Percentiles rank a stretch among this genome's conserved stretches.
These are phyloP conservation scores for Emmonsiellopsis sp. DNA, from an alignment of 2,329 filamentous ascomycete species.

Conservation along the genomic window DNA sequence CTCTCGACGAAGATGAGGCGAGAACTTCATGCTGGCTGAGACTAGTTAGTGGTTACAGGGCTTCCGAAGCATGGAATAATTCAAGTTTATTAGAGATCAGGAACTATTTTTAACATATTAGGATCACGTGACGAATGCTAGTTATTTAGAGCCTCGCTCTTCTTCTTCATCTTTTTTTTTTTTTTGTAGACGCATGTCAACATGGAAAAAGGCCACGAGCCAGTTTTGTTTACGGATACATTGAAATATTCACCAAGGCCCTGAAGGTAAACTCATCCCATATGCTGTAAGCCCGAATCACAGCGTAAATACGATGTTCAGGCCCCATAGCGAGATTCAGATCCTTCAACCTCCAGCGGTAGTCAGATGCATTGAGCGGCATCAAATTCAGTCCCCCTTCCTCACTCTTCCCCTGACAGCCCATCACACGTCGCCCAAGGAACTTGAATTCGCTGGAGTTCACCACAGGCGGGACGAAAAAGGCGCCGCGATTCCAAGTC, in stretches of 20 bases:
- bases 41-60: no score
- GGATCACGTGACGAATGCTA: no score
- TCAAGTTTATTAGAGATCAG: no score
- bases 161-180: background rate
- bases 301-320: background rate
- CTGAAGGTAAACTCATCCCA: background rate
- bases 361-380: background rate
- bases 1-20: no score
- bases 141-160: no score
- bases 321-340: background rate
- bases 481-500: background rate
- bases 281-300: background rate
- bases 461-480: background rate
- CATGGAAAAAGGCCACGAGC: background rate
- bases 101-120: no score
- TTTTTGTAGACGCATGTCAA: background rate
- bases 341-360: background rate
- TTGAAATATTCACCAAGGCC: conserved; percentile 1
- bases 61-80: no score
- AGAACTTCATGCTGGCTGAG: no score
- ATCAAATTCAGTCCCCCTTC: background rate
- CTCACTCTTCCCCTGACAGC: background rate
- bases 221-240: background rate
- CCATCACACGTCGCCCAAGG: background rate
- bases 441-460: background rate